Evolutionary conservation across 2,329 filamentous ascomycete species (phyloP).

Genomic region (Colletotrichum coccodes): DNA sequence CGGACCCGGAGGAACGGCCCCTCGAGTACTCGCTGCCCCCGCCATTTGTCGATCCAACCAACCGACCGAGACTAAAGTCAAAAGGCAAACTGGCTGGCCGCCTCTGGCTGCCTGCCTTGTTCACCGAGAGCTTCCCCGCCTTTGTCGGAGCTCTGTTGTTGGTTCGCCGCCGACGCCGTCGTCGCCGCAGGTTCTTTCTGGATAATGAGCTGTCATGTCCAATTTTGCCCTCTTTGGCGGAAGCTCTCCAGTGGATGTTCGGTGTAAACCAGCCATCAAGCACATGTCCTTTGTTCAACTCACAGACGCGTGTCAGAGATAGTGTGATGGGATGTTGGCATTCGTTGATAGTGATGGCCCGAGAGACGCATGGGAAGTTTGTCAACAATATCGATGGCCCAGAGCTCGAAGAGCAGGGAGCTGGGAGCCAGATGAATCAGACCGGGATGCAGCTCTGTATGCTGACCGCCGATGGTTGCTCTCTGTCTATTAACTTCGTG

Average conservation of each 20-base stretch:
- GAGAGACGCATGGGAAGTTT: slow-evolving; percentile 11
- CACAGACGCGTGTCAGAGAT: slow-evolving; percentile 20
- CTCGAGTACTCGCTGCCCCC: slow-evolving; percentile 11
- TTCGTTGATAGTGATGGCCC: slow-evolving; percentile 3
- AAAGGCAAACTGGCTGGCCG: background rate
- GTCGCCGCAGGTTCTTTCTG: background rate
- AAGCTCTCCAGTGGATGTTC: background rate
- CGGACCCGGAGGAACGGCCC: slow-evolving; percentile 13
- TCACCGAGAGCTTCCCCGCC: slow-evolving; percentile 25
- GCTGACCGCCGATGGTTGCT: slow-evolving; percentile 1
- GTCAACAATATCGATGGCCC: background rate
- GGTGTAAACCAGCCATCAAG: slow-evolving; percentile 3
- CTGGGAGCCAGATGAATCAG: background rate
- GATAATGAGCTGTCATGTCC: slow-evolving; percentile 5
- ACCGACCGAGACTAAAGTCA: background rate
- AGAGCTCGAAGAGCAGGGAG: background rate
- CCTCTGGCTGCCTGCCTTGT: slow-evolving; percentile 1
- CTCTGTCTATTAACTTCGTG: slow-evolving; percentile 8
- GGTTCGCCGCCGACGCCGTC: slow-evolving; percentile 3
- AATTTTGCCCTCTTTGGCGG: background rate
- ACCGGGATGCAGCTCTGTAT: background rate
- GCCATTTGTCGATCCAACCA: slow-evolving; percentile 26
- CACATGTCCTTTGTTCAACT: background rate
- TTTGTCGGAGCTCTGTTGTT: slow-evolving; percentile 21
- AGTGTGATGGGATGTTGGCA: slow-evolving; percentile 21